phyloP scores from a whole-genome alignment of 2,329 filamentous ascomycete species.

The Colletotrichum sp. region DNA sequence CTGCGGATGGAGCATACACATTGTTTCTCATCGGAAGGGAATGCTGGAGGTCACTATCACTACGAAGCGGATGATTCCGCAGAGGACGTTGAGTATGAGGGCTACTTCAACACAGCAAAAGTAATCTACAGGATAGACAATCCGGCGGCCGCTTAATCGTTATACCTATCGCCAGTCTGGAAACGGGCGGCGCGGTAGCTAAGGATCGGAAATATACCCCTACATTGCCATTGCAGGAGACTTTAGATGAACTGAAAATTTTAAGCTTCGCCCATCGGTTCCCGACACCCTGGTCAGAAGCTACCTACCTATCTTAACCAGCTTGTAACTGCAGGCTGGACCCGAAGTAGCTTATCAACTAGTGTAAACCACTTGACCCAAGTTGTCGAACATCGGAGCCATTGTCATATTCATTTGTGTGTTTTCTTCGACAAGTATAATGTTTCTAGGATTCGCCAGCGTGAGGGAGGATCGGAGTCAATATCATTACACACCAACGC shows the following conservation, averaged over 20 bases:
- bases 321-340: not conserved
- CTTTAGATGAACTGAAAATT: not conserved
- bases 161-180: not conserved
- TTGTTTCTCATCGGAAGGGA: conserved; percentile 38
- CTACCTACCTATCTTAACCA: not conserved
- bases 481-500: not conserved
- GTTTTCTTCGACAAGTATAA: not conserved
- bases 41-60: conserved; percentile 50
- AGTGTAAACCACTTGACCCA: not conserved
- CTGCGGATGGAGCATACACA: conserved; percentile 54
- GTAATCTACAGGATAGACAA: conserved; percentile 42
- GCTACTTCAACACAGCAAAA: conserved; percentile 48
- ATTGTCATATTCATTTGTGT: not conserved
- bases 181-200: not conserved
- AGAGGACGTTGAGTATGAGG: conserved; percentile 48
- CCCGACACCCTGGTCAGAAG: not conserved
- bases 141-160: not conserved
- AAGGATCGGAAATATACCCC: not conserved
- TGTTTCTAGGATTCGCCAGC: not conserved
- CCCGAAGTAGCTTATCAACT: not conserved
- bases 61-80: conserved; percentile 36
- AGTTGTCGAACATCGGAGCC: not conserved
- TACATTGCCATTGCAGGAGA: not conserved
- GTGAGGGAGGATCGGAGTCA: not conserved
- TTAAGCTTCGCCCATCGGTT: not conserved